Evolutionary conservation across 257 asterid species (phyloP).

Genomic region (Solanum medicagineum): DNA sequence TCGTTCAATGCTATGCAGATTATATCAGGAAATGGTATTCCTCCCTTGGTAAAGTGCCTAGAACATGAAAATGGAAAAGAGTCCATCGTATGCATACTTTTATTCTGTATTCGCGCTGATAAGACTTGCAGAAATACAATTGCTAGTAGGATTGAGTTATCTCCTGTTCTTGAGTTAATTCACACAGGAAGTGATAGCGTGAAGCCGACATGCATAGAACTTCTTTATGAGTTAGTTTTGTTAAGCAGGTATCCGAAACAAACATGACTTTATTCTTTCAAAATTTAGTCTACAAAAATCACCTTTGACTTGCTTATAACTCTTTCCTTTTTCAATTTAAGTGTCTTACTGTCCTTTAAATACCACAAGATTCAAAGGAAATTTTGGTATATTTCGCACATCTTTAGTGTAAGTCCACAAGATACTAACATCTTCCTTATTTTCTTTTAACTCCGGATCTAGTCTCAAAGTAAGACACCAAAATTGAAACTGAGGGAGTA

Average conservation of each 20-base stretch:
- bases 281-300: neutral
- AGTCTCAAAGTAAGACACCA: neutral
- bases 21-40: constrained; percentile 39
- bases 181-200: constrained; percentile 54
- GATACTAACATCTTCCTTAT: neutral
- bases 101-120: constrained; percentile 53
- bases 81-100: constrained; percentile 33
- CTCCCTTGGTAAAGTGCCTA: constrained; percentile 52
- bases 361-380: neutral
- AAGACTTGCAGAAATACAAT: constrained; percentile 35
- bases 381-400: neutral
- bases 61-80: constrained; percentile 37
- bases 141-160: constrained; percentile 47
- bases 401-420: neutral
- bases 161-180: constrained; percentile 59
- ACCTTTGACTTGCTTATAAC: neutral
- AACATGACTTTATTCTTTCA: neutral
- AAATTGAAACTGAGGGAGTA: neutral
- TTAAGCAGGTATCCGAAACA: constrained; percentile 35
- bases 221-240: constrained; percentile 59
- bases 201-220: constrained; percentile 52
- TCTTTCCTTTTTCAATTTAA: neutral
- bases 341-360: neutral
- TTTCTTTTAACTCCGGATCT: neutral
- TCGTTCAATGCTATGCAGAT: constrained; percentile 21